phyloP scores from a whole-genome alignment of 2,329 filamentous ascomycete species.

The Alternaria dauci region DNA sequence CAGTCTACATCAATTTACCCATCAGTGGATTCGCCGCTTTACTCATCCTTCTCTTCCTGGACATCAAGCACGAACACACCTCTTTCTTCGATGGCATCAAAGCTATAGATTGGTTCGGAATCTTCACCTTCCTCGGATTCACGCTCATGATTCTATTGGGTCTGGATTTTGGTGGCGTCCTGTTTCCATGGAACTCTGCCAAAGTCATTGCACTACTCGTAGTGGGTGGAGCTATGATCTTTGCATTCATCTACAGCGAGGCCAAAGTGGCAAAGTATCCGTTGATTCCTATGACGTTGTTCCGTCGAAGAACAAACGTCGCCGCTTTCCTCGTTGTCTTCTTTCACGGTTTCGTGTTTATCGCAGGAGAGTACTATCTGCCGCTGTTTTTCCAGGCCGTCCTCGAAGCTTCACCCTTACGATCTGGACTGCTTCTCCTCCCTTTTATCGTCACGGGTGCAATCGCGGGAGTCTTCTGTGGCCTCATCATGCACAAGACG shows the following conservation, averaged over 20 bases:
- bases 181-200: conserved; percentile 62
- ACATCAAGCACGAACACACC: conserved; percentile 65
- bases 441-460: conserved; percentile 63
- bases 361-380: conserved; percentile 73
- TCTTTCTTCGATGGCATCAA: conserved; percentile 57
- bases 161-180: conserved; percentile 62
- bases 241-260: conserved; percentile 68
- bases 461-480: conserved; percentile 55
- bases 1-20: conserved; percentile 64
- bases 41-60: conserved; percentile 61
- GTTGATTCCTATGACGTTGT: conserved; percentile 72
- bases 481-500: conserved; percentile 58
- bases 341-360: conserved; percentile 58
- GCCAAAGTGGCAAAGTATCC: conserved; percentile 70
- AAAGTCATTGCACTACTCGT: conserved; percentile 65
- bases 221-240: conserved; percentile 58
- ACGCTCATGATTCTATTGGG: conserved; percentile 63
- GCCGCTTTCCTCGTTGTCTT: conserved; percentile 63
- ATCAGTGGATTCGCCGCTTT: conserved; percentile 59
- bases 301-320: conserved; percentile 64
- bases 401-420: conserved; percentile 66
- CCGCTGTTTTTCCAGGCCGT: conserved; percentile 78
- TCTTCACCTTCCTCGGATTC: conserved; percentile 60
- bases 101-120: conserved; percentile 65
- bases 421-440: conserved; percentile 68